Percentiles rank a stretch among this genome's conserved stretches.
phyloP scores from a whole-genome alignment of 129 eudicot genomes.

The Ambrosia trifida region DNA sequence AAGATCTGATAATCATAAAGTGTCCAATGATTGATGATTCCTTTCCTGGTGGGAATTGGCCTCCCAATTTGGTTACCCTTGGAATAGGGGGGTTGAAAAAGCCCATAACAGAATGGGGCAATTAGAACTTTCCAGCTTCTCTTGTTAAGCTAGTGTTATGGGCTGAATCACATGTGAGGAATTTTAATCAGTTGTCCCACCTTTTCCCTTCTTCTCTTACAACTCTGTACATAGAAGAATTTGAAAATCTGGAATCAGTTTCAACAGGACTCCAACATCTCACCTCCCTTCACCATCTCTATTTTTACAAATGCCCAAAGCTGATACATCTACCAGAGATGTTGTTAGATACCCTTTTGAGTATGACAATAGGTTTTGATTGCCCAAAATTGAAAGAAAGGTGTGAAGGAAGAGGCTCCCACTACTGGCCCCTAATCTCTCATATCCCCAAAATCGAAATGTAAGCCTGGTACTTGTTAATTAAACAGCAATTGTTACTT shows the following conservation, averaged over 20 bases:
- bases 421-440: constrained; percentile 10
- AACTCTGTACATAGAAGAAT: accelerated
- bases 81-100: background rate
- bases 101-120: constrained; percentile 17
- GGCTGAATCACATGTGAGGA: background rate
- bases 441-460: background rate
- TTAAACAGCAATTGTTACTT: background rate
- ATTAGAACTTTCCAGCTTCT: background rate
- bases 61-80: background rate
- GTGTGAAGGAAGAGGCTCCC: background rate
- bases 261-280: constrained; percentile 18
- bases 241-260: constrained; percentile 1
- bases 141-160: background rate
- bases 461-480: background rate
- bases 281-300: background rate
- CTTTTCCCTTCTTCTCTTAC: constrained; percentile 26
- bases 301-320: background rate
- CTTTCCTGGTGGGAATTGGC: constrained; percentile 2
- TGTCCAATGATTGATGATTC: constrained; percentile 4
- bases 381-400: background rate
- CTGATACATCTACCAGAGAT: constrained; percentile 5
- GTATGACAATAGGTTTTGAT: background rate
- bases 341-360: constrained; percentile 22
- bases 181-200: background rate
- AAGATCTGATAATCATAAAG: background rate